These are phyloP conservation scores for Cyberlindnera mrakii DNA, from an alignment of 805 yeast species.

Conservation along the genomic window DNA sequence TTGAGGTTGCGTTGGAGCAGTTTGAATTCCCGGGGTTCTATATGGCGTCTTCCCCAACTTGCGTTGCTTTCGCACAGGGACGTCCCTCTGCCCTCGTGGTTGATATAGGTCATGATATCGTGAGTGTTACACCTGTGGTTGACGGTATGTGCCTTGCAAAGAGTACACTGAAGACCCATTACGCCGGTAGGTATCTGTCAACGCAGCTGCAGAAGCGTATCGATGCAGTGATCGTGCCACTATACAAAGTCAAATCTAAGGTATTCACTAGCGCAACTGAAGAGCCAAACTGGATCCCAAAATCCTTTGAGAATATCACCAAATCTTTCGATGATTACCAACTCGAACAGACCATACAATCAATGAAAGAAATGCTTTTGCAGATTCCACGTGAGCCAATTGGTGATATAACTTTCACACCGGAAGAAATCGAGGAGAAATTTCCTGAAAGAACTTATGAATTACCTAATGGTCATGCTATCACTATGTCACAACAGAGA, in stretches of 20 bases:
- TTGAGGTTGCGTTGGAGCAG: conserved; percentile 67
- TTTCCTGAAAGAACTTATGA: conserved; percentile 50
- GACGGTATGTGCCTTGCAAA: conserved; percentile 75
- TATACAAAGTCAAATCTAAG: conserved; percentile 48
- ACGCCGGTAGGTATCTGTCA: conserved; percentile 65
- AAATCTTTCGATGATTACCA: conserved; percentile 51
- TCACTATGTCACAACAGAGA: conserved; percentile 56
- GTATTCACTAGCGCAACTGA: conserved; percentile 24
- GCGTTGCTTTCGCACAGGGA: conserved; percentile 84
- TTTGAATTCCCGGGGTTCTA: conserved; percentile 76
- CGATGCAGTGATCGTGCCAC: conserved; percentile 33
- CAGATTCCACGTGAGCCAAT: conserved; percentile 42
- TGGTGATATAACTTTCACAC: conserved; percentile 11
- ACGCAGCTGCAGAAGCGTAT: conserved; percentile 44
- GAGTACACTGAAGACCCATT: conserved; percentile 63
- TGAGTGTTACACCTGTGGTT: conserved; percentile 73
- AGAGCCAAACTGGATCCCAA: conserved; percentile 28
- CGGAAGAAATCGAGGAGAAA: conserved; percentile 21
- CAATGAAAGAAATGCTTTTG: conserved; percentile 68
- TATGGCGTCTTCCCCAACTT: conserved; percentile 76
- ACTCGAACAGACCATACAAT: conserved; percentile 50
- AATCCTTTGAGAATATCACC: conserved; percentile 16
- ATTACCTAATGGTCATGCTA: conserved; percentile 67
- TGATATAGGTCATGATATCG: conserved; percentile 76
- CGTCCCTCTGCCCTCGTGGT: conserved; percentile 83